Evolutionary conservation across 805 yeast genomes (phyloP), one percentile per base, ranked within the genome.

Genomic region (Kockiozyma suomiensis): DNA sequence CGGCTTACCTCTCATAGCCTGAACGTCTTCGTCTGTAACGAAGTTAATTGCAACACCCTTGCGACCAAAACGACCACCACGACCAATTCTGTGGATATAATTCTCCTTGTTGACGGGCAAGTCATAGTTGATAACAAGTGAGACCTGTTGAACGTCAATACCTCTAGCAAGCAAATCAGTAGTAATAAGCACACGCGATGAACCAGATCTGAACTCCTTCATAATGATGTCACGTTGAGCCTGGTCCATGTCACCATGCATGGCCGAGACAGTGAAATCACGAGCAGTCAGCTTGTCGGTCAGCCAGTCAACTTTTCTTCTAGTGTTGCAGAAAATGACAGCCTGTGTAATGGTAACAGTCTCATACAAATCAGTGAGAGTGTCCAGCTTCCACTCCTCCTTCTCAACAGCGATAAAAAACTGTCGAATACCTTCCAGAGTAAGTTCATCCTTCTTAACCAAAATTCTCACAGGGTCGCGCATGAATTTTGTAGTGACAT

Each of bases 121-220:
- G 76, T 93, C 99, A 78, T 89, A 93, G 82, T 93, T 93, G 72
- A 93, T 90, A 62, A 93, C 99, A 68, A 93, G 78, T 12, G 97
- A 92, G 50, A 93, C 97, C 74, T 93, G 98, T 80, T 93, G 99
- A 62, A 93, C 98, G 77, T 93, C 99, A 68, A 93, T 94, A 73
- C 99, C 99, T 78, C 99, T 84, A 52, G 99, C 99, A 87, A 93
- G 88, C 71, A 94, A 88, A 77, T 94, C 99, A 43, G 99, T 94
- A 68, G 97, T 87, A 73, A 94, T 94, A 74, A 94, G 80, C 52
- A 94, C 93, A 74, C 99, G 84, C 56, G 97, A 89, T 68, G 88
- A 84, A 61, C 99, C 99, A 61, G 87, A 81, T 76, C 99, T 83
- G 84, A 94, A 94, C 76, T 92, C 97, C 74, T 85, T 85, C 99